Evolutionary conservation across 163 green algal species (phyloP), one percentile per base, ranked within the genome.

Genomic region (Volvox carteri): DNA sequence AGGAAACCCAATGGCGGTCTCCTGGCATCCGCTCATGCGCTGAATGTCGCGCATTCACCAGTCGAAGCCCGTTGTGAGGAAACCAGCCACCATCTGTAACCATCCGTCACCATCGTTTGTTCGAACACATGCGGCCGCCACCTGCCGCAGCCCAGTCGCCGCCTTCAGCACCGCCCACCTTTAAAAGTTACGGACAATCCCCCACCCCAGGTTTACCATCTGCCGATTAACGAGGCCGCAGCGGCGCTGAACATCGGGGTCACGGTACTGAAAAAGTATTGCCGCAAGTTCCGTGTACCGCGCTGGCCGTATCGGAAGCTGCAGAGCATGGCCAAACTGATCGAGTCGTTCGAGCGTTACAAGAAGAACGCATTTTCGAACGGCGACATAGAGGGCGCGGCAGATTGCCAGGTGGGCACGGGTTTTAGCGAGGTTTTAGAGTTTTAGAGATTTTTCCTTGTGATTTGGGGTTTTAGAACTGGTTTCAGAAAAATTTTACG

Each of bases 201-300:
- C n/a, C 70, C 21, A 56, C 70, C 37, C 2, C 92, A 95, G 93
- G 90, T 95, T 50, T 96, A 94, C 87, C 90, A 96, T 75, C 86
- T 95, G 35, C 94, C 95, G 30, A 97, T 96, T 58, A 91, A 95
- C 44, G 87, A 95, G 56, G 95, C 95, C 1, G 95, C 94, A 30
- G 85, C 91, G 46, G 50, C 87, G 37, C 93, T 97, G 25, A 91
- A 90, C 86, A 94, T 97, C 39, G 95, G 95, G 70, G 90, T 96
- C 52, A 97, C 95, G 21, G 93, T 95, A 70, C 92, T 97, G 2
- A 97, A 97, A 90, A 93, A 95, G 78, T 94, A 95, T 68, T 97
- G 95, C 90, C 93, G 95, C 77, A 93, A 92, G 54, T 95, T 94
- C 90, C 81, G 90, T 85, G 94, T 97, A 58, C 58, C 86, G 4